These are phyloP conservation scores for Mollisiaceae sp. DNA, from an alignment of 2,329 filamentous ascomycete species.

Conservation along the genomic window DNA sequence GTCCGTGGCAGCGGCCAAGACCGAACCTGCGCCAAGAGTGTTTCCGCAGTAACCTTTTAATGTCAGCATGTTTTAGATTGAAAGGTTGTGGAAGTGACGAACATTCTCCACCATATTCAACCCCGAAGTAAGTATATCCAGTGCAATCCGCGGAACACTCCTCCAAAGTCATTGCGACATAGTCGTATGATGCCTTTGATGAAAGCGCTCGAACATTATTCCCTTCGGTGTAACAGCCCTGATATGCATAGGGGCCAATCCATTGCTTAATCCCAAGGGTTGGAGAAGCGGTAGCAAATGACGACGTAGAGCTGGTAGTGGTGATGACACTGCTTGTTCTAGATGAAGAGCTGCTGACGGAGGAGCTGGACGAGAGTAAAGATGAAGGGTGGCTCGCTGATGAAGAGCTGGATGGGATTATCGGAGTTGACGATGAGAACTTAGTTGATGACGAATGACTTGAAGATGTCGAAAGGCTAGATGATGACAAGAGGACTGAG, in stretches of 20 bases:
- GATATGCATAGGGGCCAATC: not conserved
- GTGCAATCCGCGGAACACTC: slow-evolving; percentile 34
- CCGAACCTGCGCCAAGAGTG: slow-evolving; percentile 30
- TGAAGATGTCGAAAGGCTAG: not conserved
- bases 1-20: slow-evolving; percentile 26
- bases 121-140: slow-evolving; percentile 38
- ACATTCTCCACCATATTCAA: slow-evolving; percentile 40
- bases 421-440: not conserved
- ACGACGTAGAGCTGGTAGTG: not conserved
- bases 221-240: slow-evolving; percentile 20
- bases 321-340: not conserved
- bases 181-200: slow-evolving; percentile 31
- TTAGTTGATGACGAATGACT: too few relatives aligned
- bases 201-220: slow-evolving; percentile 50
- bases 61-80: not conserved
- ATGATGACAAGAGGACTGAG: not conserved
- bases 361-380: not conserved
- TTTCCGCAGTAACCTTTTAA: slow-evolving; percentile 38
- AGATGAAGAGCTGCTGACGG: not conserved
- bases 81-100: slow-evolving; percentile 5
- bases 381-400: too few relatives aligned
- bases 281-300: not conserved
- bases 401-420: not conserved
- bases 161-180: slow-evolving; percentile 40
- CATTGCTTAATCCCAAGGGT: slow-evolving; percentile 28